Conservation (phyloP, 1,284 basidiomycete species). For the Tremellales sp. region DNA sequence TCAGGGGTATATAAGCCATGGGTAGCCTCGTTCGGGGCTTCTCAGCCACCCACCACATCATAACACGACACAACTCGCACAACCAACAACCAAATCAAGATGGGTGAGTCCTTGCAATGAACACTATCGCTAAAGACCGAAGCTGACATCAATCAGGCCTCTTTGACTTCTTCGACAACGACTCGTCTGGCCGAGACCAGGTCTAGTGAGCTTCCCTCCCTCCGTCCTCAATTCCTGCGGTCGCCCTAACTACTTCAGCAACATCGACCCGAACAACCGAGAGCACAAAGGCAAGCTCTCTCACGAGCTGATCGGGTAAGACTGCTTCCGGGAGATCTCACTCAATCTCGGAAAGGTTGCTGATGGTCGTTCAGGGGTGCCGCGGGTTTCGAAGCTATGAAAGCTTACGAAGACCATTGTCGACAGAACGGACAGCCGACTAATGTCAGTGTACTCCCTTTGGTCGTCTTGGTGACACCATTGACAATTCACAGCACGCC, state of each 20-base stretch:
- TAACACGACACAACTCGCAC: background rate
- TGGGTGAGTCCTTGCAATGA: slow-evolving; percentile 6
- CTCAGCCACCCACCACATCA: background rate
- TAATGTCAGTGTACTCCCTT: slow-evolving; percentile 23
- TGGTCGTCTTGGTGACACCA: background rate
- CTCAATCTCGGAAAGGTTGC: background rate
- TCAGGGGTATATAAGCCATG: no score
- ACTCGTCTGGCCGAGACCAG: slow-evolving; percentile 34
- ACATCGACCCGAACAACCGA: slow-evolving; percentile 35
- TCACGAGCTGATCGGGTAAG: slow-evolving; percentile 42
- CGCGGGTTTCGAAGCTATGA: slow-evolving; percentile 42
- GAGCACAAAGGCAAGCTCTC: slow-evolving; percentile 38
- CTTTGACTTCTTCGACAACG: slow-evolving; percentile 41
- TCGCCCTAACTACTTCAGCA: slow-evolving; percentile 21
- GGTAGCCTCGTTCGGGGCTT: no score
- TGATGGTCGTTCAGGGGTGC: slow-evolving; percentile 27
- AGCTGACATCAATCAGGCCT: slow-evolving; percentile 18
- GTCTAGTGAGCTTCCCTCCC: slow-evolving; percentile 30
- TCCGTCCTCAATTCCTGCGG: background rate
- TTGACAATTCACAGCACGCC: slow-evolving; percentile 21
- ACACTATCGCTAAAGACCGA: background rate
- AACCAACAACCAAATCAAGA: slow-evolving; percentile 1
- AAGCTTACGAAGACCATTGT: slow-evolving; percentile 43
- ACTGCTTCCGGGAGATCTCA: no score
- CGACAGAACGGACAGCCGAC: slow-evolving; percentile 34